A percentile compares a stretch with the other conserved stretches of the same genome.
Conservation (phyloP, 2,329 filamentous ascomycete genomes). For the Aspergillus persii region DNA sequence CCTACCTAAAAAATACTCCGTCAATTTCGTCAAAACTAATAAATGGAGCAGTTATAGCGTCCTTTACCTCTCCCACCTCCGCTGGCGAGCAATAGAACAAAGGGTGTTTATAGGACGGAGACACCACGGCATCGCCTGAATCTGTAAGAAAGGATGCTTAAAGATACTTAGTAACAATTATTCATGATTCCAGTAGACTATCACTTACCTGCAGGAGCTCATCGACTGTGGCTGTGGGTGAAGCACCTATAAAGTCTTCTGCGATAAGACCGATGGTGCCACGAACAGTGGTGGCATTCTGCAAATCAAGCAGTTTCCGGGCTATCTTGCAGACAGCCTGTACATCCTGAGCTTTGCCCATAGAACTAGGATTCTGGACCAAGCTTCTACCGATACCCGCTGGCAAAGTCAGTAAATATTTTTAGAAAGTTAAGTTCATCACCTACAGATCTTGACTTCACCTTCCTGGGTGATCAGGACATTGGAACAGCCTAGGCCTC, state of each 20-base stretch:
- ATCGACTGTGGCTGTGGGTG: constrained; percentile 2
- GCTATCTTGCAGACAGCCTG: constrained; percentile 5
- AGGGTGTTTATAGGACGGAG: constrained; percentile 4
- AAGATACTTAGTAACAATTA: background rate
- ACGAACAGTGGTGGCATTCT: background rate
- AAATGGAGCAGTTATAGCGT: background rate
- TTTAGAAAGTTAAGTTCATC: background rate
- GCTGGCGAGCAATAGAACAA: background rate
- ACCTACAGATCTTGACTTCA: constrained; percentile 6
- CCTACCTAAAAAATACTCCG: no score
- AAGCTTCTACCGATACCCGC: constrained; percentile 8
- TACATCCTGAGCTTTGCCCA: constrained; percentile 4
- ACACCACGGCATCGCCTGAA: constrained; percentile 5
- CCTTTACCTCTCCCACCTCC: background rate
- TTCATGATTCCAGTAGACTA: background rate
- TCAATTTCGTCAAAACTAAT: no score
- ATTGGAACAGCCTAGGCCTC: constrained; percentile 2
- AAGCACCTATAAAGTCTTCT: constrained; percentile 8
- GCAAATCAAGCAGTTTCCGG: background rate
- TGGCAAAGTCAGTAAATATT: background rate
- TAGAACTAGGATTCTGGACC: background rate
- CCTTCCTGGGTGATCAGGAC: constrained; percentile 7
- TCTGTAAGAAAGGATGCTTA: constrained; percentile 8
- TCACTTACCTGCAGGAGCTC: constrained; percentile 8
- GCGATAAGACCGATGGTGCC: constrained; percentile 7